These are phyloP conservation scores for Fusarium keratoplasticum DNA, from an alignment of 2,329 filamentous ascomycete species.

Conservation along the genomic window DNA sequence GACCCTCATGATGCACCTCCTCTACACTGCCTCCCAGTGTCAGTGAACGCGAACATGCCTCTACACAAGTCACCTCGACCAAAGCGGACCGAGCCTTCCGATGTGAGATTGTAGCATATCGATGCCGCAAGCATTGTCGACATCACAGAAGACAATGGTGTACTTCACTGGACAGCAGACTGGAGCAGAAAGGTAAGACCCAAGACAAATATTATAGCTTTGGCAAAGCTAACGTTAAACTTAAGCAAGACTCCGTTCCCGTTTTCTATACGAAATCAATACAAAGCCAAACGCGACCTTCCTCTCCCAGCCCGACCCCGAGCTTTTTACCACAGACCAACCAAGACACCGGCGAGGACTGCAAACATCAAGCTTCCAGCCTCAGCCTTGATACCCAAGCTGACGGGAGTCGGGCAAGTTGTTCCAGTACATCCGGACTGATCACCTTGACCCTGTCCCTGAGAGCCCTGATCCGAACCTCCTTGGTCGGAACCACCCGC, in stretches of 20 bases:
- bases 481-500: background rate
- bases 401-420: background rate
- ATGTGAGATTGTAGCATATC: no score
- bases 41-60: background rate
- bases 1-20: background rate
- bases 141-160: no score
- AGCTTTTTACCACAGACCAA: background rate
- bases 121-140: background rate
- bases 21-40: background rate
- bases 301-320: background rate
- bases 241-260: background rate
- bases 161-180: background rate
- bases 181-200: background rate
- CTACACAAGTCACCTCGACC: background rate
- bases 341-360: background rate
- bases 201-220: background rate
- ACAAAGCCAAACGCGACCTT: background rate
- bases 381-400: background rate
- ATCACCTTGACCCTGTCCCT: background rate
- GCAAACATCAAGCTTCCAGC: background rate
- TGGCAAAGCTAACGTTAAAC: background rate
- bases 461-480: background rate
- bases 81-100: background rate
- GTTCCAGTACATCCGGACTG: background rate
- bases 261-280: background rate